Base-by-base conservation (phyloP, 2,329 filamentous ascomycete genomes). In the Aspergillus sp. region DNA sequence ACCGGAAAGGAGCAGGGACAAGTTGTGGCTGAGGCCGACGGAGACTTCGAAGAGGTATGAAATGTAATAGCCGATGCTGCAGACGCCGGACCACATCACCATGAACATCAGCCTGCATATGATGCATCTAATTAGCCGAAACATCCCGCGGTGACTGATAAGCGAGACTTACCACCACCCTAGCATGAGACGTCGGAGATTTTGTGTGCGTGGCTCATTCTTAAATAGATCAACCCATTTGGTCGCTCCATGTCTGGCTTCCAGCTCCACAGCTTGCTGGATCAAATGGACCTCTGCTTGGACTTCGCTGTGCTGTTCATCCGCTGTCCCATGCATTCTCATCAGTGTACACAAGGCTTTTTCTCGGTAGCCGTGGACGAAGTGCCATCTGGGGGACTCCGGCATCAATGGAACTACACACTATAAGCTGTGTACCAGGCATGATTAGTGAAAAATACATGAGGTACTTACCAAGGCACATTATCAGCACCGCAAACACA, bases 301-400 rank as follows among this genome's bases (percentile, higher is more conserved):
- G 11, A 44, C 41, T 13, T 44, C 41, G 13, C 41, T 21, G 15
- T 44, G 41, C 4, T 44, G 41, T 44, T 23, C 41, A 21, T 44
- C 5, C 5, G 41, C 23, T 13, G 41, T 44, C 1, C 41, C 41
- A 44, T 44, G 41, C 41, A 44, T 44, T 44, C 19, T 44, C 41
- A 44, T 44, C 8, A 44, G 21, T 15, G 41, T 44, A 23, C 19
- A 13, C 11, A 69, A 73, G 39, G 71, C 82, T 64, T 77, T 81
- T 58, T 73, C 76, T 59, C 81, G 76, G 15, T 76, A 72, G 30
- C 81, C 82, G 56, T 80, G 79, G 13, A 81, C 67, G 10, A 84
- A 78, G 5, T 85, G 72, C 79, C 82, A 84, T 50, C 83, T 75
- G 2, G 83, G 83, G 0, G 80, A 83, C 59, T 85, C 83, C 3